Base-by-base conservation (phyloP, 208 protist species). In the Crithidia bombi region DNA sequence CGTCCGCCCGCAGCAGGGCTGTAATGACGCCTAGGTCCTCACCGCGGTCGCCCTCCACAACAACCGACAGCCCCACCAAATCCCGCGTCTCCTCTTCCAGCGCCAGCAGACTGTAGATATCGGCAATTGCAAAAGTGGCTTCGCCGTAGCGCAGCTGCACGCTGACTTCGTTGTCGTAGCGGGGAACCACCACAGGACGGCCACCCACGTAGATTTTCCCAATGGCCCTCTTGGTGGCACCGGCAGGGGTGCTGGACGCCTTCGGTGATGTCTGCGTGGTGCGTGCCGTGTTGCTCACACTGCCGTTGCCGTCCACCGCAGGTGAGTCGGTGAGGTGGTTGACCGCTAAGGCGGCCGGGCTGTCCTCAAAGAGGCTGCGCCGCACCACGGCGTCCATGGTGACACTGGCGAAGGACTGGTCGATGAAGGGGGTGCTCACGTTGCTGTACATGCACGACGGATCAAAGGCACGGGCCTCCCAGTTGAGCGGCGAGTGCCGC, bases 21-120 rank as follows among this genome's bases (percentile, higher is more conserved):
- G 51, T 46, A 52, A 96, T 84, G 43, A 63, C 46, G 33, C 91
- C 91, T 30, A 94, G 64, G 69, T 96, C 91, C 75, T 90, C 83
- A 3, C 91, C 91, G 39, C 89, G 86, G 58, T 94, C 88, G 10
- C 89, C 89, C 43, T 96, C 91, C 38, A 96, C 83, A 23, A 96
- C 74, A 7, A 96, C 91, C 59, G 91, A 78, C 19, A 65, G 64
- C 21, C 73, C 82, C 19, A 88, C 33, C 35, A 92, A 15, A 17
- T 91, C 78, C 26, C 80, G 75, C 23, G 68, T 51, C 28, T 73
- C 77, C 46, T 83, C 54, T 26, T 80, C 69, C 41, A 51, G 21
- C 12, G 73, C 70, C 73, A 91, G 82, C 21, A 90, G 61, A 19
- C 67, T 73, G 39, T 65, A 44, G 6, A 92, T 64, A 70, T 95